Base-by-base conservation (phyloP, 176 grass and related monocot species). In the Ensete glaucum region DNA sequence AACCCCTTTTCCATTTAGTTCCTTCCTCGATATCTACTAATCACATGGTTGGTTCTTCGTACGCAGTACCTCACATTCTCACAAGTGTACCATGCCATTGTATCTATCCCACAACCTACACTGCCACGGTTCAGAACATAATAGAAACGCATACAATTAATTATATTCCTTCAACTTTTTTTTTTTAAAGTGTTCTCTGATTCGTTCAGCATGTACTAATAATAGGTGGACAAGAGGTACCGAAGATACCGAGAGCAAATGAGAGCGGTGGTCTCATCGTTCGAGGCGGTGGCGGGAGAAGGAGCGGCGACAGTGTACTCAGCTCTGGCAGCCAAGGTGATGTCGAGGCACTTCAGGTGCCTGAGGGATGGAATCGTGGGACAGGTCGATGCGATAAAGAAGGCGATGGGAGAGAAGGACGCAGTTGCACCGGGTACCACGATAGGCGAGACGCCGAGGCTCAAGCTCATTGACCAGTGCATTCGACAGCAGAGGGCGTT, bases 181-280 rank as follows among this genome's bases (percentile, higher is more conserved):
- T 23, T 23, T 23, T 23, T 23, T 23, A 23, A 43, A 43, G 34
- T 6, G 34, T 43, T 43, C 34, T 43, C 34, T 43, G 34, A 43
- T 43, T 43, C 34, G 34, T 43, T 43, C 34, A 43, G 34, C 34
- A 4, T 43, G 34, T 43, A 4, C 4, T 43, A 6, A 43, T 43
- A 6, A 43, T 15, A 99, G 95, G 95, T 99, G 73, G 91, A 99
- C 69, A 78, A 83, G 74, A 48, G 91, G 56, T 99, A 99, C 86
- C 62, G 88, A 52, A 76, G 86, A 62, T 99, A 99, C 81, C 85
- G 86, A 50, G 86, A 99, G 83, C 95, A 99, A 80, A 94, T 87
- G 88, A 73, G 80, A 26, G 59, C 83, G 49, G 50, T 99, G 20
- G 80, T 84, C 0, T 62, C 78, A 29, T 83, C 90, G 69, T 94